Conservation (phyloP, 2,329 filamentous ascomycete species). For the Talaromyces albobiverticillius region DNA sequence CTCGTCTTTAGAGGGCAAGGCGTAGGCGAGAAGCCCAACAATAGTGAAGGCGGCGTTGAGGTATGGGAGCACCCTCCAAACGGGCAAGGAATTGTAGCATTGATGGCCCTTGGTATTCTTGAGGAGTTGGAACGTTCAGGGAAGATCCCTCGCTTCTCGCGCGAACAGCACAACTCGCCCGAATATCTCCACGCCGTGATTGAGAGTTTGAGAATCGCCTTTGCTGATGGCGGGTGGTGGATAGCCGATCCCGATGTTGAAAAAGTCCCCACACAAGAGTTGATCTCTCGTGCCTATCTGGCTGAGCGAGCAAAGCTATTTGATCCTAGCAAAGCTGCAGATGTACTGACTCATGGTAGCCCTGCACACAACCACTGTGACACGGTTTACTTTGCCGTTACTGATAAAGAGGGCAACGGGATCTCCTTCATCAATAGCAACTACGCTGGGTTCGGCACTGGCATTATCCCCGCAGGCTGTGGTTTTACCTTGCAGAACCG, state of each 20-base stretch:
- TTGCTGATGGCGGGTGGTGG: constrained; percentile 87
- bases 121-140: constrained; percentile 76
- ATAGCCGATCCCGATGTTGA: constrained; percentile 76
- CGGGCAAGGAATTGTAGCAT: constrained; percentile 88
- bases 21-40: constrained; percentile 47
- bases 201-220: constrained; percentile 82
- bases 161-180: constrained; percentile 75
- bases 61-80: constrained; percentile 98
- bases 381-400: constrained; percentile 89
- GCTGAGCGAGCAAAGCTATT: constrained; percentile 66
- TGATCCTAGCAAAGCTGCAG: constrained; percentile 50
- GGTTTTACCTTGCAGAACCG: constrained; percentile 96
- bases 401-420: constrained; percentile 79
- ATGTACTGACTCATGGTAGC: constrained; percentile 66
- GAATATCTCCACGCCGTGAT: constrained; percentile 82
- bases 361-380: constrained; percentile 84
- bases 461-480: constrained; percentile 78
- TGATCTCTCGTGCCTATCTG: constrained; percentile 74
- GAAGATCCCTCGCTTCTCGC: constrained; percentile 68
- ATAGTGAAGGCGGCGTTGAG: constrained; percentile 57
- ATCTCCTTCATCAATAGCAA: constrained; percentile 97
- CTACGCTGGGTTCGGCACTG: constrained; percentile 81
- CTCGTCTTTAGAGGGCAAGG: constrained; percentile 71
- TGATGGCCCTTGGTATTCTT: constrained; percentile 91
- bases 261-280: constrained; percentile 65